phyloP scores from a whole-genome alignment of 352 stramenopile genomes.

The Phytophthora multivora region DNA sequence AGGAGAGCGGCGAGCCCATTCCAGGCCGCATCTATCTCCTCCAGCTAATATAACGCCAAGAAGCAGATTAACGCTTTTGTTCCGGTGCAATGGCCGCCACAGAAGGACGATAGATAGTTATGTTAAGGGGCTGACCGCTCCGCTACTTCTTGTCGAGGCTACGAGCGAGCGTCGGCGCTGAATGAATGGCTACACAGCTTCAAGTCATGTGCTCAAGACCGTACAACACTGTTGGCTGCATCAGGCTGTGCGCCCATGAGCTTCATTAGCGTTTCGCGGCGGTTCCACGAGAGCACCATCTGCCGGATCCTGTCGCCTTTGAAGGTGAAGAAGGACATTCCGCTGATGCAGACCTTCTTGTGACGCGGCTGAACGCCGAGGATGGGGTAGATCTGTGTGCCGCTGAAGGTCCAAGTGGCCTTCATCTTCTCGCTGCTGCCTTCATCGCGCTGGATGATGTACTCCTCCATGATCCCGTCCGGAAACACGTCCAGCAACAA shows the following conservation, averaged over 20 bases:
- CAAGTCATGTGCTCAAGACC: too few species aligned
- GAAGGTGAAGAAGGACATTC: slow-evolving; percentile 79
- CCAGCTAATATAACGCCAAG: slow-evolving; percentile 7
- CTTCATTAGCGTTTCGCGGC: slow-evolving; percentile 72
- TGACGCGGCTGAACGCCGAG: slow-evolving; percentile 72
- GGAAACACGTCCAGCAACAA: slow-evolving; percentile 73
- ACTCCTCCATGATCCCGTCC: slow-evolving; percentile 86
- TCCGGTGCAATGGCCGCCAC: slow-evolving; percentile 15
- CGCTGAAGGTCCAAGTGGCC: slow-evolving; percentile 77
- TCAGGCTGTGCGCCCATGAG: slow-evolving; percentile 62
- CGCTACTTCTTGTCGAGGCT: slow-evolving; percentile 8
- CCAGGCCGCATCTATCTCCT: slow-evolving; percentile 69
- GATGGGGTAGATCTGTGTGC: slow-evolving; percentile 80
- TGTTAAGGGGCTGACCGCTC: slow-evolving; percentile 13
- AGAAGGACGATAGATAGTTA: slow-evolving; percentile 25
- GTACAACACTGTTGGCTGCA: slow-evolving; percentile 26
- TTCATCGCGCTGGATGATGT: slow-evolving; percentile 72
- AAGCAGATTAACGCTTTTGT: not conserved
- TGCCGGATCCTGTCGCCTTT: slow-evolving; percentile 77
- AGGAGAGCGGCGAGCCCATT: slow-evolving; percentile 78
- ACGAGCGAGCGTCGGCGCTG: slow-evolving; percentile 18
- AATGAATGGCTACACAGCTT: too few species aligned
- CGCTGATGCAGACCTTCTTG: slow-evolving; percentile 80
- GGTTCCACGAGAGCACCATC: slow-evolving; percentile 78
- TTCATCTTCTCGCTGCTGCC: slow-evolving; percentile 65